These are phyloP conservation scores for Sicyos edulis DNA, from an alignment of 306 rosid species.

Conservation along the genomic window DNA sequence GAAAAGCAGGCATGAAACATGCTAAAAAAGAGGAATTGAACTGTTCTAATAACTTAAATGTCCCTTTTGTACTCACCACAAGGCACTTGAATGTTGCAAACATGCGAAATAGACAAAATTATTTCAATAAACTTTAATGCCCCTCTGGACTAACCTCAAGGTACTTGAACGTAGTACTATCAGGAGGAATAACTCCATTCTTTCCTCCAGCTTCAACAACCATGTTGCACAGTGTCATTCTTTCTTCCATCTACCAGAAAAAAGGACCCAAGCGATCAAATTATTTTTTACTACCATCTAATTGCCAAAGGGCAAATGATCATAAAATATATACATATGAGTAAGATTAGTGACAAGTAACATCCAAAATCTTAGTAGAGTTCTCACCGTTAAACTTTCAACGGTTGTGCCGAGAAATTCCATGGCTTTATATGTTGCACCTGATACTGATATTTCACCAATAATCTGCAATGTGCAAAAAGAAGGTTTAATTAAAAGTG, in stretches of 20 bases:
- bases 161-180: constrained; percentile 75
- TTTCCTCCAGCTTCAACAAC: constrained; percentile 93
- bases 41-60: not conserved
- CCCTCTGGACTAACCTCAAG: constrained; percentile 56
- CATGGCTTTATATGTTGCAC: constrained; percentile 93
- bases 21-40: not conserved
- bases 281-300: not conserved
- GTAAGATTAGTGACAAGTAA: constrained; percentile 8
- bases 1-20: not conserved
- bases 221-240: constrained; percentile 95
- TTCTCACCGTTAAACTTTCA: constrained; percentile 73
- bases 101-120: not conserved
- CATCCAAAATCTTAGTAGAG: not conserved
- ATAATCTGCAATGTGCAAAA: constrained; percentile 50
- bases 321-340: not conserved
- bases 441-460: constrained; percentile 85
- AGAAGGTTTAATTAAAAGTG: not conserved
- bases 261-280: not conserved
- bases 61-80: not conserved
- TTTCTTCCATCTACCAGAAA: constrained; percentile 68
- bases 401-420: constrained; percentile 86
- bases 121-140: constrained; percentile 13
- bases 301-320: not conserved
- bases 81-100: constrained; percentile 6
- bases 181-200: constrained; percentile 82